Percentiles rank a stretch among this genome's conserved stretches.
Conservation (phyloP, 176 grass and related monocot species). For the Hordeum vulgare region DNA sequence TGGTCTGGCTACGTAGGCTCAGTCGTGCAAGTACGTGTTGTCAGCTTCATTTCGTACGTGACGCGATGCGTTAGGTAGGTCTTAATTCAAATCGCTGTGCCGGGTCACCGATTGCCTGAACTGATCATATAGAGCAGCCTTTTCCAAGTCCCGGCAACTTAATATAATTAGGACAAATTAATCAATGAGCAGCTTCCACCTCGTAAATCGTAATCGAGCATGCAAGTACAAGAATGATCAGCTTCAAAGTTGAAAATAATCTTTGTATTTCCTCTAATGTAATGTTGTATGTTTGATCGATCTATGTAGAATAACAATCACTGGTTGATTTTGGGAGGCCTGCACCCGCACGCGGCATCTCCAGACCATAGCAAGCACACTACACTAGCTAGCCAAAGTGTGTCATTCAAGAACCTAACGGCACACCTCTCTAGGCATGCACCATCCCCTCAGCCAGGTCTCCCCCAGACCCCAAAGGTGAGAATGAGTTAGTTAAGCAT, state of each 20-base stretch:
- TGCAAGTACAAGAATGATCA: not conserved
- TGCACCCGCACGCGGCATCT: slow-evolving; percentile 12
- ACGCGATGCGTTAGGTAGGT: slow-evolving; percentile 30
- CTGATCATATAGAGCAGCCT: not conserved
- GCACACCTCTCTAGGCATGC: slow-evolving; percentile 43
- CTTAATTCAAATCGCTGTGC: slow-evolving; percentile 26
- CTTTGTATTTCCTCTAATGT: not conserved
- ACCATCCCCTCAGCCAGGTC: slow-evolving; percentile 32
- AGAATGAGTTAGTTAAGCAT: slow-evolving; percentile 75
- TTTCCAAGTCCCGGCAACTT: not conserved
- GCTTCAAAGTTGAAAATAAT: not conserved
- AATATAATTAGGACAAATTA: not conserved
- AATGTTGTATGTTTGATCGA: not conserved
- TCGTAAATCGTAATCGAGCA: not conserved
- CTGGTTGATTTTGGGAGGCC: not conserved
- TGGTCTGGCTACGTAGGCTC: not conserved
- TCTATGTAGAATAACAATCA: not conserved
- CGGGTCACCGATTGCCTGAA: not conserved
- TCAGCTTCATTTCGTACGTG: slow-evolving; percentile 29
- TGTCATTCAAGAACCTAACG: slow-evolving; percentile 33
- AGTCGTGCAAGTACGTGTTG: slow-evolving; percentile 9
- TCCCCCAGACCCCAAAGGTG: slow-evolving; percentile 41
- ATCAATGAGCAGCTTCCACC: not conserved
- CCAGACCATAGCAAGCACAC: not conserved
- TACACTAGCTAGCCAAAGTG: not conserved